A percentile compares a stretch with the other conserved stretches of the same genome.
phyloP scores from a whole-genome alignment of 768 basidiomycete genomes.

The Tylopilus rubrobrunneus region DNA sequence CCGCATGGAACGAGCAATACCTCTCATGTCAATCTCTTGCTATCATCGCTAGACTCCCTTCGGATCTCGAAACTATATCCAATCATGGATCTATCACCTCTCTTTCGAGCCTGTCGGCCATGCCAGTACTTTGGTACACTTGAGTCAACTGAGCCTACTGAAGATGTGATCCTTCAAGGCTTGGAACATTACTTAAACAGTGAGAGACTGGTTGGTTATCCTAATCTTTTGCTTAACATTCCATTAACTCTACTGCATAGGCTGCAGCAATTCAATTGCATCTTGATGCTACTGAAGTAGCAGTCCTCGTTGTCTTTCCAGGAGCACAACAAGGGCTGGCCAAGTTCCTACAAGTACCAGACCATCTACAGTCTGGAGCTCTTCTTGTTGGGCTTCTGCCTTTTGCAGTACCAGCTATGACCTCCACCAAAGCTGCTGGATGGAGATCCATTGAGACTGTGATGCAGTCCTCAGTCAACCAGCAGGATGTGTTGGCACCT shows the following conservation, averaged over 20 bases:
- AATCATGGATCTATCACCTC: conserved; percentile 40
- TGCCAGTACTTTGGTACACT: conserved; percentile 54
- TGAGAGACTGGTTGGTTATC: conserved; percentile 41
- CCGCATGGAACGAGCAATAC: conserved; percentile 39
- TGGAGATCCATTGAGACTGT: conserved; percentile 11
- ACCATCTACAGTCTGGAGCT: conserved; percentile 14
- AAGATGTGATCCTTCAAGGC: conserved; percentile 37
- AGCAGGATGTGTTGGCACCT: not conserved
- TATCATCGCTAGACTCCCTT: conserved; percentile 40
- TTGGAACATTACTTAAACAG: conserved; percentile 45
- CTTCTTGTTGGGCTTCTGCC: conserved; percentile 29
- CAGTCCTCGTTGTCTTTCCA: conserved; percentile 56
- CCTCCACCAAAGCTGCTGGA: conserved; percentile 13
- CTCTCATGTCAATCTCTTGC: conserved; percentile 46
- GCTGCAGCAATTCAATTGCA: conserved; percentile 45
- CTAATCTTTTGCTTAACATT: not conserved
- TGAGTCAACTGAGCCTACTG: conserved; percentile 36
- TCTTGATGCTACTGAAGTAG: conserved; percentile 46
- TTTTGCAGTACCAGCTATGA: conserved; percentile 16
- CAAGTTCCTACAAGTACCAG: conserved; percentile 41
- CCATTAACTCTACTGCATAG: conserved; percentile 30
- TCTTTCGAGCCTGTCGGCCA: conserved; percentile 48
- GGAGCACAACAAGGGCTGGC: conserved; percentile 32
- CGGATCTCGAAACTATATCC: conserved; percentile 47
- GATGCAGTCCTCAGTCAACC: not conserved